These are phyloP conservation scores for Botrytis elliptica DNA, from an alignment of 2,329 filamentous ascomycete species.

Conservation along the genomic window DNA sequence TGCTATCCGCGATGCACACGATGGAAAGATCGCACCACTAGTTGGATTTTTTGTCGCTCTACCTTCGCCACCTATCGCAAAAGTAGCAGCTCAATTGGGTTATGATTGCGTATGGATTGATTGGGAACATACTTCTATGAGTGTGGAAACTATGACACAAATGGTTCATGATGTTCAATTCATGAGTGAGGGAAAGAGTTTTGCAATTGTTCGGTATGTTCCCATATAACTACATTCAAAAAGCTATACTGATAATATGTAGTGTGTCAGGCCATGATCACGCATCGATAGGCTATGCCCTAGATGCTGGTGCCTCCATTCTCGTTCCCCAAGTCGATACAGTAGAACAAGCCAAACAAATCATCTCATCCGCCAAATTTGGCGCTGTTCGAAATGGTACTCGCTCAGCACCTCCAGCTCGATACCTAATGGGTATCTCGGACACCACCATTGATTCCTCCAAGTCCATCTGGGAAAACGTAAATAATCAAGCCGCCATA, in stretches of 20 bases:
- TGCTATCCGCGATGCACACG: slow-evolving; percentile 48
- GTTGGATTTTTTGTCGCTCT: slow-evolving; percentile 46
- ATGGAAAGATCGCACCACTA: slow-evolving; percentile 47
- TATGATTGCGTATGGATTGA: slow-evolving; percentile 49
- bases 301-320: slow-evolving; percentile 50
- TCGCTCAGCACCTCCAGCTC: slow-evolving; percentile 48
- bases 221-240: background rate
- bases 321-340: slow-evolving; percentile 50
- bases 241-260: background rate
- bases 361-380: slow-evolving; percentile 47
- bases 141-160: slow-evolving; percentile 51
- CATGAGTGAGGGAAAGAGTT: slow-evolving; percentile 47
- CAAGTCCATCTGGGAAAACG: slow-evolving; percentile 42
- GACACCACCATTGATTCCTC: slow-evolving; percentile 40
- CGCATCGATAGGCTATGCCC: slow-evolving; percentile 47
- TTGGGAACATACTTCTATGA: slow-evolving; percentile 49
- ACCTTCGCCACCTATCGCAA: slow-evolving; percentile 43
- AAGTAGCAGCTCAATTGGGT: slow-evolving; percentile 45
- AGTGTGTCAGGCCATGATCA: slow-evolving; percentile 49
- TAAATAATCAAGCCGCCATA: slow-evolving; percentile 49
- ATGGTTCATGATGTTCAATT: slow-evolving; percentile 50
- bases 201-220: slow-evolving; percentile 46
- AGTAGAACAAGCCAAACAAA: slow-evolving; percentile 46
- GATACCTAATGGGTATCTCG: slow-evolving; percentile 44
- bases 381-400: slow-evolving; percentile 43